phyloP scores from a whole-genome alignment of 129 eudicot species.

The Flaveria robusta region DNA sequence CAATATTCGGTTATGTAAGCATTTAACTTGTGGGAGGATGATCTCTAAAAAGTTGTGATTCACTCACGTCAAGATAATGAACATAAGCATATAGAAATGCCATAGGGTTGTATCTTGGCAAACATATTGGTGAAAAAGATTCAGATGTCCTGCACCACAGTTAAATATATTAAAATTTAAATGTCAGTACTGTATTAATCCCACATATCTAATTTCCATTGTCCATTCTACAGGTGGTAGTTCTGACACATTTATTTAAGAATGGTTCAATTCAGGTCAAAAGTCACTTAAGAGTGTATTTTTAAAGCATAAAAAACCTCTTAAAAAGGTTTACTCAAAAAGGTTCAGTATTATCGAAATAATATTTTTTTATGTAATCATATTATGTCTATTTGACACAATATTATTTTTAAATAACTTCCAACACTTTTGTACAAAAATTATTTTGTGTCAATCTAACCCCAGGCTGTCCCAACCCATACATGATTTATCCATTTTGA shows the following conservation, averaged over 20 bases:
- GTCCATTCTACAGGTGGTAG: neutral
- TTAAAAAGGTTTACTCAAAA: neutral
- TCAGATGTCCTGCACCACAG: constrained; percentile 86
- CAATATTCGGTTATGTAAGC: constrained; percentile 1
- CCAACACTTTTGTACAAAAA: neutral
- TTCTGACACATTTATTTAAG: too few relatives aligned
- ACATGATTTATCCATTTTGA: neutral
- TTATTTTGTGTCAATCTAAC: neutral
- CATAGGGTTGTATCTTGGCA: constrained; percentile 98
- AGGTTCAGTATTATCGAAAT: neutral
- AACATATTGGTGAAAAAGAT: constrained; percentile 94
- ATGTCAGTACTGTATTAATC: constrained; percentile 21
- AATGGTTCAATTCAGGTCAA: neutral
- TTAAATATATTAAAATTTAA: constrained; percentile 9
- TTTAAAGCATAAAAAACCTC: neutral
- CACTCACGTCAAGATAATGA: constrained; percentile 88
- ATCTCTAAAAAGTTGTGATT: neutral
- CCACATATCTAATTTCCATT: constrained; percentile 13
- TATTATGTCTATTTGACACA: neutral
- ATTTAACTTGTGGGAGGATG: constrained; percentile 8
- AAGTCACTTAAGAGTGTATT: neutral
- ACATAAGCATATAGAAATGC: constrained; percentile 93
- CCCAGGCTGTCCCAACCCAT: neutral
- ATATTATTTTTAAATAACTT: neutral
- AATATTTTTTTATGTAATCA: neutral